Percentiles rank a stretch among this genome's conserved stretches.
These are phyloP conservation scores for Cardamine resedifolia DNA, from an alignment of 345 rosid species.

Conservation along the genomic window DNA sequence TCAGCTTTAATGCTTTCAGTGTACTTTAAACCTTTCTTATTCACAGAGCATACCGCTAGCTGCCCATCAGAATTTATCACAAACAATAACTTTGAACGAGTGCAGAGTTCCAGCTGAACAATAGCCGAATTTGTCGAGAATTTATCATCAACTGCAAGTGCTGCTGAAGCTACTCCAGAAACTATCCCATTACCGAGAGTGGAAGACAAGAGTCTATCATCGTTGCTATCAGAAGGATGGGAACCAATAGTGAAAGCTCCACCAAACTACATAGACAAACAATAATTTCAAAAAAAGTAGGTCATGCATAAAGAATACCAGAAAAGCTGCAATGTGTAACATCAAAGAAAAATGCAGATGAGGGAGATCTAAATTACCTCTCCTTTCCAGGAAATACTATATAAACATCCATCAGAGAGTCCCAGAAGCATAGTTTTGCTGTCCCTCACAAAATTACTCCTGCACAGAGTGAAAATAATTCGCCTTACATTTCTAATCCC, in stretches of 20 bases:
- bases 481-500: conserved; percentile 10
- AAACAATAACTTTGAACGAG: conserved; percentile 63
- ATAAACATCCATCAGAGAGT: conserved; percentile 82
- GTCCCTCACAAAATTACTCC: conserved; percentile 91
- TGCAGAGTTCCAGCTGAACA: conserved; percentile 69
- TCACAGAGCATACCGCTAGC: conserved; percentile 69
- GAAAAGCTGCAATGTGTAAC: not conserved
- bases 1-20: conserved; percentile 69
- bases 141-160: conserved; percentile 34
- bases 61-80: conserved; percentile 75
- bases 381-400: conserved; percentile 92
- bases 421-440: conserved; percentile 78
- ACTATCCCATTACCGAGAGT: conserved; percentile 55
- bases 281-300: not conserved
- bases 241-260: conserved; percentile 70
- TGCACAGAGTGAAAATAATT: conserved; percentile 32
- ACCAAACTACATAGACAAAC: conserved; percentile 55
- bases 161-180: conserved; percentile 46
- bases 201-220: conserved; percentile 40
- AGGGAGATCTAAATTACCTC: conserved; percentile 60
- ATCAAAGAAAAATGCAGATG: conserved; percentile 2
- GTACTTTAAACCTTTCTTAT: conserved; percentile 83
- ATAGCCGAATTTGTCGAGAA: conserved; percentile 50
- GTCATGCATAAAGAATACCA: not conserved
- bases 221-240: conserved; percentile 36